These are phyloP conservation scores for Cladosporium sp. DNA, from an alignment of 2,329 filamentous ascomycete species.

Conservation along the genomic window DNA sequence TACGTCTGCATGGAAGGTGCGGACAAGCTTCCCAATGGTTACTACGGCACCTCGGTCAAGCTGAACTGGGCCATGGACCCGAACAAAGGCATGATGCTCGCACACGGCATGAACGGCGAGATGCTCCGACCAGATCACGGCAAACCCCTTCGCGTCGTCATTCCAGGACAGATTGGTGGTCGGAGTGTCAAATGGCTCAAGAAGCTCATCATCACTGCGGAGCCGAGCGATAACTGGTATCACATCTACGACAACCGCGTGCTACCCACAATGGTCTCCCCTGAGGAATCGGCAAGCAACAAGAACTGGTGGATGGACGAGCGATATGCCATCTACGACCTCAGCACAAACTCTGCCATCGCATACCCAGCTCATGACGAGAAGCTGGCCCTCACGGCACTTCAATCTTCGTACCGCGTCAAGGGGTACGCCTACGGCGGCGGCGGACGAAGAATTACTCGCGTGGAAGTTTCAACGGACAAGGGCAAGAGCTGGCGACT, in stretches of 20 bases:
- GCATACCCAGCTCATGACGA: conserved; percentile 77
- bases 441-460: conserved; percentile 74
- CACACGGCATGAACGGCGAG: conserved; percentile 87
- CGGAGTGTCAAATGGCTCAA: conserved; percentile 92
- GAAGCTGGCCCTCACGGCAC: conserved; percentile 46
- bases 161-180: conserved; percentile 87
- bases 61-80: conserved; percentile 82
- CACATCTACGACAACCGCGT: conserved; percentile 92
- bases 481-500: conserved; percentile 75
- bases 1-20: conserved; percentile 91
- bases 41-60: conserved; percentile 82
- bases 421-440: conserved; percentile 85
- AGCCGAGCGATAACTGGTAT: conserved; percentile 88
- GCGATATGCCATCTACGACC: conserved; percentile 85
- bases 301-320: conserved; percentile 81
- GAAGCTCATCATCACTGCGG: conserved; percentile 67
- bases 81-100: conserved; percentile 77
- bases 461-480: conserved; percentile 78
- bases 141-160: conserved; percentile 71
- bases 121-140: conserved; percentile 76
- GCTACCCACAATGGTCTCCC: conserved; percentile 76
- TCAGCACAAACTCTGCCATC: conserved; percentile 79
- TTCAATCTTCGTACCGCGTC: conserved; percentile 53
- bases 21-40: conserved; percentile 77
- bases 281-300: conserved; percentile 69